Conservation (phyloP, 2,329 filamentous ascomycete species). For the Graphilbum ipis-grandicollis region DNA sequence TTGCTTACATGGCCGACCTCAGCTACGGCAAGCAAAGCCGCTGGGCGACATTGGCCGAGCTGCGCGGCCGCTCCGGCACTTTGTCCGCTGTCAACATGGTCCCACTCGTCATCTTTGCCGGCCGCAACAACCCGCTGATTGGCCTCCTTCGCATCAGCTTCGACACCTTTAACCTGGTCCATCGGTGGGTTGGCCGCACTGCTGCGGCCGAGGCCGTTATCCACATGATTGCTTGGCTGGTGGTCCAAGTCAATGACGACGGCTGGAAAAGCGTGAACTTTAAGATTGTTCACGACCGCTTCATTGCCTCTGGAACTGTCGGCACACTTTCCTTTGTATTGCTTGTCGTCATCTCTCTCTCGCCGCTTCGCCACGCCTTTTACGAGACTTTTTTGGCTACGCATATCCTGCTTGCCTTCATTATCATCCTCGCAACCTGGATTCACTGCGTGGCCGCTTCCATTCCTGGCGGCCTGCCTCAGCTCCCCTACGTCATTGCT, state of each 20-base stretch:
- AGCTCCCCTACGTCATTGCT: constrained; percentile 57
- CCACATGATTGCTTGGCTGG: constrained; percentile 57
- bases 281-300: constrained; percentile 38
- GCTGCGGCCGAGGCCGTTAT: constrained; percentile 51
- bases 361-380: constrained; percentile 77
- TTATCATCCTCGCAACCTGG: constrained; percentile 56
- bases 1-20: constrained; percentile 43
- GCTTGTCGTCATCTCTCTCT: constrained; percentile 53
- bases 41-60: constrained; percentile 56
- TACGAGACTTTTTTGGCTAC: constrained; percentile 90
- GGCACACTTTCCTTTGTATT: constrained; percentile 43
- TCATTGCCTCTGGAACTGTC: constrained; percentile 39
- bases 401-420: constrained; percentile 59
- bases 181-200: constrained; percentile 68
- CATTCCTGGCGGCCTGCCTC: constrained; percentile 48
- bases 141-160: constrained; percentile 70
- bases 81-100: constrained; percentile 83
- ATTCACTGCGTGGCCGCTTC: constrained; percentile 56
- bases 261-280: constrained; percentile 41
- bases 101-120: constrained; percentile 72
- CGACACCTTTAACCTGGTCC: constrained; percentile 86
- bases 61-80: constrained; percentile 72
- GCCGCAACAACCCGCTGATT: constrained; percentile 88
- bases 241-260: constrained; percentile 49
- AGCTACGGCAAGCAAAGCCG: constrained; percentile 40